Evolutionary conservation across 2,329 filamentous ascomycete genomes (phyloP), one percentile per base, ranked within the genome.

Genomic region (Leptographium wingfieldii): DNA sequence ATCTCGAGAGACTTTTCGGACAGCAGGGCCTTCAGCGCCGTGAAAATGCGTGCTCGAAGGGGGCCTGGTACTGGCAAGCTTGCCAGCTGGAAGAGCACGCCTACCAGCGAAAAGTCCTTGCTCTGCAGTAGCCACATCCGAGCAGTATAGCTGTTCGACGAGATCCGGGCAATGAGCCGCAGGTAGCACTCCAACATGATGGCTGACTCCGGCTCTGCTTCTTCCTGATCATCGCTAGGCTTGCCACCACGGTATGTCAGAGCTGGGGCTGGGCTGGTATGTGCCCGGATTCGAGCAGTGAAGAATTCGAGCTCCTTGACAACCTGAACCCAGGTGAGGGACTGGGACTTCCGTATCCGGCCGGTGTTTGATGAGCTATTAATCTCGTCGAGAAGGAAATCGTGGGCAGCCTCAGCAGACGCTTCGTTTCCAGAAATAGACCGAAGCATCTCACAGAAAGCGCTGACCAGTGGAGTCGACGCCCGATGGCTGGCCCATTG

Each of bases 141-240:
- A 1, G 90, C 87, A 25, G 78, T 76, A 61, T 81, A 77, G 68
- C 90, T 96, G 68, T 92, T 84, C 27, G 81, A 79, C 63, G 87
- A 86, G 11, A 99, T 77, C 70, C 95, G 90, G 3, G 90, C 84
- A 66, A 96, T 88, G 5, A 99, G 80, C 35, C 92, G 85, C 58
- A 99, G 78, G 70, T 97, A 97, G 66, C 90, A 92, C 69, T 96
- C 91, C 33, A 99, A 79, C 90, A 99, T 96, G 73, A 96, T 88
- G n/a, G 87, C 86, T 49, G 90, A 95, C 71, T 99, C 95, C 4
- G 91, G 89, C 69, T 96, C 92, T 33, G 80, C 79, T 69, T 95
- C 91, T 62, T 90, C 84, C 62, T 87, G 80, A 53, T 87, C 85
- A 22, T 76, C 77, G 52, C 81, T 76, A 54, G 82, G 76, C 69